These are phyloP conservation scores for Sporodiniella umbellata DNA, from an alignment of 371 early-diverging fungal species.

Conservation along the genomic window DNA sequence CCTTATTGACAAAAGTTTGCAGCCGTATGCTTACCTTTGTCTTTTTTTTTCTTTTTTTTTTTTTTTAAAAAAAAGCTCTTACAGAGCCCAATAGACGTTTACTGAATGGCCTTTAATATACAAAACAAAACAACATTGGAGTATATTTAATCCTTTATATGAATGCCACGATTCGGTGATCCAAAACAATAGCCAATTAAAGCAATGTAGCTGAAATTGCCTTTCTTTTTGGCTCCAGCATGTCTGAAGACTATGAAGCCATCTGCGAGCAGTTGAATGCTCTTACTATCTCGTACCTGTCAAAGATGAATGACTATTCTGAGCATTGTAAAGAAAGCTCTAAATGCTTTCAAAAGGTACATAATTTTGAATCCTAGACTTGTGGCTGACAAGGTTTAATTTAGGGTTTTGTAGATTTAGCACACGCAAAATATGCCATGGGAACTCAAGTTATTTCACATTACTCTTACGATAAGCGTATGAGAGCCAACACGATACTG, in stretches of 20 bases:
- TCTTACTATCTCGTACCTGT: constrained; percentile 29
- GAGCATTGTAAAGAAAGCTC: constrained; percentile 20
- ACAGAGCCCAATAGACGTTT: too few relatives aligned
- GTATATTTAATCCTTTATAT: too few relatives aligned
- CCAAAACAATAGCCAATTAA: too few relatives aligned
- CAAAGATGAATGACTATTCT: constrained; percentile 31
- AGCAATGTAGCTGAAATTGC: neutral
- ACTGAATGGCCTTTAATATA: too few relatives aligned
- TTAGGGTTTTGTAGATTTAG: constrained; percentile 48
- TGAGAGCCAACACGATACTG: constrained; percentile 46
- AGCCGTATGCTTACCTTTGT: too few relatives aligned
- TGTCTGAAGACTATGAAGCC: constrained; percentile 7
- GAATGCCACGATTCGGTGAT: too few relatives aligned
- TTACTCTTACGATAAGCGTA: constrained; percentile 52
- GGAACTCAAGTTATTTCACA: constrained; percentile 41
- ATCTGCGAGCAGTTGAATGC: constrained; percentile 32
- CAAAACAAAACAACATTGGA: too few relatives aligned
- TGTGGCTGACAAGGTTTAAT: neutral
- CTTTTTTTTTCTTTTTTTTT: too few relatives aligned
- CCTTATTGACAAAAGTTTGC: too few relatives aligned
- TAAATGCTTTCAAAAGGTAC: constrained; percentile 30
- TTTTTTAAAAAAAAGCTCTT: too few relatives aligned
- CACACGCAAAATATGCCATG: constrained; percentile 58
- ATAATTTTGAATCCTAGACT: neutral
- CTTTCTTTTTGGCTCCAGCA: neutral